Conservation (phyloP, 192 early-diverging fungal species). For the Mortierella antarctica region DNA sequence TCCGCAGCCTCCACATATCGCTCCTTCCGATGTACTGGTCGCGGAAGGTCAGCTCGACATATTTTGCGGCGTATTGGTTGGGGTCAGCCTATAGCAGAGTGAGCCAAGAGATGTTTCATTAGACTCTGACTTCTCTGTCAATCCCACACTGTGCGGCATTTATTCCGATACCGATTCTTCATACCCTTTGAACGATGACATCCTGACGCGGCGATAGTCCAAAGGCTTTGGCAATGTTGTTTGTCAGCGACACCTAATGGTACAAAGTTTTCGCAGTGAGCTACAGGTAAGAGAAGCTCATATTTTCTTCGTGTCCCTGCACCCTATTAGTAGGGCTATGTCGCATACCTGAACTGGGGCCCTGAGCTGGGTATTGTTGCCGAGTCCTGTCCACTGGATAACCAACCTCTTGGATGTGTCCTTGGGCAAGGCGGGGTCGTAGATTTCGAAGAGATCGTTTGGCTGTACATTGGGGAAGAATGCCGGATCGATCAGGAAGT, state of each 20-base stretch:
- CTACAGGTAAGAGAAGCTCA: background rate
- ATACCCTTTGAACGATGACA: slow-evolving; percentile 72
- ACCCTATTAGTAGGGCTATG: background rate
- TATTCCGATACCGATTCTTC: background rate
- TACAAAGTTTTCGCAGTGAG: background rate
- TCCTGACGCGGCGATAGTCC: slow-evolving; percentile 68
- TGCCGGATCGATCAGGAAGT: slow-evolving; percentile 79
- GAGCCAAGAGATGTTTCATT: background rate
- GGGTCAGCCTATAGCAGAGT: slow-evolving; percentile 68
- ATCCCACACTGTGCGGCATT: too few species aligned
- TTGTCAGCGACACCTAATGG: slow-evolving; percentile 72
- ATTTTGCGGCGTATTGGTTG: slow-evolving; percentile 73
- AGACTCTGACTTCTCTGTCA: too few species aligned
- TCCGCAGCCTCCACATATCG: slow-evolving; percentile 94
- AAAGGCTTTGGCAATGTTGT: slow-evolving; percentile 74
- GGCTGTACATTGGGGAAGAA: slow-evolving; percentile 65
- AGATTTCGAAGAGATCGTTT: slow-evolving; percentile 76
- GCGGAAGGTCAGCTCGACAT: slow-evolving; percentile 87
- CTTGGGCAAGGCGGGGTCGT: slow-evolving; percentile 44
- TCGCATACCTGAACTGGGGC: slow-evolving; percentile 67
- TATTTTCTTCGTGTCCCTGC: background rate
- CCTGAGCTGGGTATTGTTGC: slow-evolving; percentile 61
- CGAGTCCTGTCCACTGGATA: slow-evolving; percentile 62
- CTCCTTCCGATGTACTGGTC: slow-evolving; percentile 93
- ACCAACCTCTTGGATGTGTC: slow-evolving; percentile 56